Conservation (phyloP, 306 rosid species). For the Trichosanthes cucumerina region DNA sequence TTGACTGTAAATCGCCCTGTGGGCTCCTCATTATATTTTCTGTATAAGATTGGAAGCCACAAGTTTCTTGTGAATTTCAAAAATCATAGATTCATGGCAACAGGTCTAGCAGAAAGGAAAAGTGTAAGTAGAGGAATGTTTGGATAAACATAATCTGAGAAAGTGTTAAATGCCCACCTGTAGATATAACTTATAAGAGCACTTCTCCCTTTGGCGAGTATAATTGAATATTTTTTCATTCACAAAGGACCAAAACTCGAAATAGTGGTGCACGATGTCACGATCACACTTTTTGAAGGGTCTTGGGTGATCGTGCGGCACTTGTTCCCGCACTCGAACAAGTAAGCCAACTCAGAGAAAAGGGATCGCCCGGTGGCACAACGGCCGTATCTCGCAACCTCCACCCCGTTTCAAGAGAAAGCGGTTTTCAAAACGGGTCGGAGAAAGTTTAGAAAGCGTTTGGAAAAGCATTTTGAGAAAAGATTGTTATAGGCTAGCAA, state of each 20-base stretch:
- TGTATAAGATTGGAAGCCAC: not conserved
- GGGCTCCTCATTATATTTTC: not conserved
- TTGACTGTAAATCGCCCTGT: not conserved
- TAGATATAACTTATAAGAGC: not conserved
- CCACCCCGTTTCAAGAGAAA: too few species aligned
- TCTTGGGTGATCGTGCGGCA: too few species aligned
- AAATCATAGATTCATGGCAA: not conserved
- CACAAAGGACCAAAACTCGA: not conserved
- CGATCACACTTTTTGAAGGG: too few species aligned
- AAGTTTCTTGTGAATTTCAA: not conserved
- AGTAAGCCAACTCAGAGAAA: too few species aligned
- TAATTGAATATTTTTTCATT: not conserved
- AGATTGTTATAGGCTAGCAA: too few species aligned
- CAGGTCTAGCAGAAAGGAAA: not conserved
- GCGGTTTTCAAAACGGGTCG: too few species aligned
- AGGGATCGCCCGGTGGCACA: too few species aligned
- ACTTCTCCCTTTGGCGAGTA: not conserved
- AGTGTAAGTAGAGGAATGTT: not conserved
- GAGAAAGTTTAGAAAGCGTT: too few species aligned
- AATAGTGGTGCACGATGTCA: not conserved
- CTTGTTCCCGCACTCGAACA: too few species aligned
- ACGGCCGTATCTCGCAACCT: too few species aligned
- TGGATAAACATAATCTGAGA: not conserved
- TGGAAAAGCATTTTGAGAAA: too few species aligned
- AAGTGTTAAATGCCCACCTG: not conserved